These are phyloP conservation scores for Salicornia ramosissima DNA, from an alignment of 148 eudicot genomes.

Conservation along the genomic window DNA sequence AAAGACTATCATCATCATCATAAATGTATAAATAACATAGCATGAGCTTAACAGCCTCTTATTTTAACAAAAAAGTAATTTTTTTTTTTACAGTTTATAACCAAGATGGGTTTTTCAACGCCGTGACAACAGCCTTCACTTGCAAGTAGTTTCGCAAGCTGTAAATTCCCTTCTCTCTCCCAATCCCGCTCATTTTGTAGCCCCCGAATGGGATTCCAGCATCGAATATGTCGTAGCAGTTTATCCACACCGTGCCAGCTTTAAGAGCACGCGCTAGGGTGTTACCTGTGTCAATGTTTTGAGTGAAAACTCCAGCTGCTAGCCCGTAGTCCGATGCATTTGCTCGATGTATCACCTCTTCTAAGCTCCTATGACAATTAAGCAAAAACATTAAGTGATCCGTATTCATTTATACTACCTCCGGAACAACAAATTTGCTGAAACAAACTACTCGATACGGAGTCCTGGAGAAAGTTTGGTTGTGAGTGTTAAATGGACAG, in stretches of 20 bases:
- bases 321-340: constrained; percentile 56
- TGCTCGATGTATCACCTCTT: constrained; percentile 64
- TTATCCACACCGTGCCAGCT: constrained; percentile 77
- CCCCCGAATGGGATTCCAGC: constrained; percentile 70
- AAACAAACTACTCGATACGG: too few relatives aligned
- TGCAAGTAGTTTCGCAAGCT: constrained; percentile 67
- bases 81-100: constrained; percentile 25
- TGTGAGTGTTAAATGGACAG: too few relatives aligned
- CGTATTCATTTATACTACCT: neutral
- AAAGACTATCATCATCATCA: constrained; percentile 3
- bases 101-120: constrained; percentile 62
- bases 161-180: constrained; percentile 65
- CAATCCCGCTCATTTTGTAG: constrained; percentile 79
- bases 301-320: constrained; percentile 80
- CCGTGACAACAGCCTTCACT: constrained; percentile 69
- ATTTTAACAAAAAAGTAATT: neutral
- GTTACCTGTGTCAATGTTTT: constrained; percentile 64
- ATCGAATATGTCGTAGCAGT: constrained; percentile 62
- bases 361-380: constrained; percentile 38
- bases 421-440: too few relatives aligned
- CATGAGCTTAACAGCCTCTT: neutral
- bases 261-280: constrained; percentile 59
- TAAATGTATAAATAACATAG: neutral
- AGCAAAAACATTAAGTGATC: neutral
- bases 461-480: too few relatives aligned